Evolutionary conservation across 1,139 yeast species (phyloP).

Genomic region (Suzukiozyma palmioleophila): DNA sequence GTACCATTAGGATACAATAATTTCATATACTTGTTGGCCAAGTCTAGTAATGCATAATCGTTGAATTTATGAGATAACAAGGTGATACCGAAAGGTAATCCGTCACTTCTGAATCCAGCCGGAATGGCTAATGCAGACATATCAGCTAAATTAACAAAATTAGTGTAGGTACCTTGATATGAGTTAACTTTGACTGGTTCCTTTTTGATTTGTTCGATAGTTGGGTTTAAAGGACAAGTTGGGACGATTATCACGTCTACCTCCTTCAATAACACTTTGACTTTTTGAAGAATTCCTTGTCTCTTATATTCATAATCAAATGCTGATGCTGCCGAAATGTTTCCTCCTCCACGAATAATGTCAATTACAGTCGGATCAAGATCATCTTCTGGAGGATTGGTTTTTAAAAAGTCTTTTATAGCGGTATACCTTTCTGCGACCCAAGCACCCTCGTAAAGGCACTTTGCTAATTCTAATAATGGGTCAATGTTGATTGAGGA

Average conservation of each 20-base stretch:
- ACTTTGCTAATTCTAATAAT: constrained; percentile 75
- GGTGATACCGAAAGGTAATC: constrained; percentile 87
- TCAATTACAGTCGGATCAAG: constrained; percentile 80
- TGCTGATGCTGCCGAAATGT: constrained; percentile 74
- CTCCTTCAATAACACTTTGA: constrained; percentile 49
- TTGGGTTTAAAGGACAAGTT: constrained; percentile 89
- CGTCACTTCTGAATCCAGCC: constrained; percentile 78
- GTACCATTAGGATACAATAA: constrained; percentile 21
- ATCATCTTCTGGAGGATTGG: constrained; percentile 65
- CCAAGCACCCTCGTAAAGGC: constrained; percentile 98
- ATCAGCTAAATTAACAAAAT: constrained; percentile 92
- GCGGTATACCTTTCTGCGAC: constrained; percentile 93
- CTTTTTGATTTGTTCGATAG: constrained; percentile 59
- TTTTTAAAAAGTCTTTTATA: constrained; percentile 63
- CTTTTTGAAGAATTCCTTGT: constrained; percentile 65
- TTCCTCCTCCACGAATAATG: constrained; percentile 75
- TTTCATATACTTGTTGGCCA: constrained; percentile 68
- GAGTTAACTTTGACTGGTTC: constrained; percentile 88
- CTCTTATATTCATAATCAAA: constrained; percentile 84
- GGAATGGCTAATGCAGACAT: constrained; percentile 90
- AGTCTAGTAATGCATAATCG: constrained; percentile 81
- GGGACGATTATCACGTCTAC: constrained; percentile 83
- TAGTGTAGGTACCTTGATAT: constrained; percentile 92
- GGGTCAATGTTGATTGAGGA: constrained; percentile 67
- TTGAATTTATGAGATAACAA: constrained; percentile 75